phyloP scores from a whole-genome alignment of 192 early-diverging fungal genomes.

The Kickxella alabastrina region DNA sequence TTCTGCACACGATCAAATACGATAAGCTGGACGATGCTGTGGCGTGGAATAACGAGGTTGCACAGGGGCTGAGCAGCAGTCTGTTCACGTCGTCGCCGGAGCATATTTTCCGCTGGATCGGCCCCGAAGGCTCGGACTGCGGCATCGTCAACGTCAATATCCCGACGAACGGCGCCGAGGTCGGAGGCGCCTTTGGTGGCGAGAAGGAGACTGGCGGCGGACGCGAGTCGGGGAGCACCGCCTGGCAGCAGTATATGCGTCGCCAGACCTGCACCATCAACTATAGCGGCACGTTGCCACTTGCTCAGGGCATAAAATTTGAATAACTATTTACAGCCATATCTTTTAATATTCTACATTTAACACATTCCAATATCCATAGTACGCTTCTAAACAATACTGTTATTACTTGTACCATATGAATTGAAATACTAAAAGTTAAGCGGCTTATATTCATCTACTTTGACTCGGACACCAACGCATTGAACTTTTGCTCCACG shows the following conservation, averaged over 20 bases:
- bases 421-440: not conserved
- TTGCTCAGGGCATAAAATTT: slow-evolving; percentile 96
- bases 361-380: no score
- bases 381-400: no score
- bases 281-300: slow-evolving; percentile 78
- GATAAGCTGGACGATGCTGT: slow-evolving; percentile 81
- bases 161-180: slow-evolving; percentile 95
- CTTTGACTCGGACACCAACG: slow-evolving; percentile 57
- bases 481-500: slow-evolving; percentile 67
- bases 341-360: slow-evolving; percentile 1
- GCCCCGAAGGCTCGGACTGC: slow-evolving; percentile 85
- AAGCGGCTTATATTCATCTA: no score
- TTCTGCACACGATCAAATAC: slow-evolving; percentile 81
- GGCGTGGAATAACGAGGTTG: slow-evolving; percentile 81
- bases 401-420: no score
- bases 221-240: slow-evolving; percentile 84
- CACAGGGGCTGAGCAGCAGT: slow-evolving; percentile 80
- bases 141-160: slow-evolving; percentile 95
- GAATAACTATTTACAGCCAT: slow-evolving; percentile 51
- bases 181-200: slow-evolving; percentile 96
- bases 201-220: slow-evolving; percentile 97
- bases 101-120: slow-evolving; percentile 90
- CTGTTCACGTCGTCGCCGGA: slow-evolving; percentile 79
- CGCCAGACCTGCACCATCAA: slow-evolving; percentile 83
- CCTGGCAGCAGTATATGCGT: slow-evolving; percentile 92